Percentiles rank a stretch among this genome's conserved stretches.
Evolutionary conservation across 2,329 filamentous ascomycete genomes (phyloP).

Genomic region (Thermoascus crustaceus): DNA sequence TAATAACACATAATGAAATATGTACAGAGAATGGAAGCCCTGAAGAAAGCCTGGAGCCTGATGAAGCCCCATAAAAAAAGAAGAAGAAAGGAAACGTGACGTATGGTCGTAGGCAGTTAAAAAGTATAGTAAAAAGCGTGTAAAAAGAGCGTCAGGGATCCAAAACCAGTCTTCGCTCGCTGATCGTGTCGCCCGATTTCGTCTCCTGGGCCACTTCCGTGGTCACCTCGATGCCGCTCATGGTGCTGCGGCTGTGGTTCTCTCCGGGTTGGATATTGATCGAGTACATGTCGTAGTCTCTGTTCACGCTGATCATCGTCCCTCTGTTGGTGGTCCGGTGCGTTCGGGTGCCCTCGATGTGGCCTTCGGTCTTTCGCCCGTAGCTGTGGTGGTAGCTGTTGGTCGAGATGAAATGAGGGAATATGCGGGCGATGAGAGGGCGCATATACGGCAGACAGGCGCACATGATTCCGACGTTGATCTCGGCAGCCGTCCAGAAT

Average conservation of each 20-base stretch:
- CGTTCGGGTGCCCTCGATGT: too few species aligned
- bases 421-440: slow-evolving; percentile 29
- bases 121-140: background rate
- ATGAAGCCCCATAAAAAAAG: background rate
- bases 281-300: slow-evolving; percentile 21
- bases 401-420: slow-evolving; percentile 27
- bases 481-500: slow-evolving; percentile 38
- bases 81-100: background rate
- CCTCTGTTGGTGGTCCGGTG: slow-evolving; percentile 5
- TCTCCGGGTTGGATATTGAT: slow-evolving; percentile 19
- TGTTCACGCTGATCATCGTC: slow-evolving; percentile 14
- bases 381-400: slow-evolving; percentile 19
- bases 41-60: background rate
- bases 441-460: slow-evolving; percentile 34
- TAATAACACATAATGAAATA: background rate
- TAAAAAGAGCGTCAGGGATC: slow-evolving; percentile 10
- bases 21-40: background rate
- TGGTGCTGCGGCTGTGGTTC: slow-evolving; percentile 8
- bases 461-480: slow-evolving; percentile 36
- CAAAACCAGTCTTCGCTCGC: slow-evolving; percentile 17
- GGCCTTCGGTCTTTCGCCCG: slow-evolving; percentile 10
- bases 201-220: slow-evolving; percentile 24
- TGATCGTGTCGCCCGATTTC: slow-evolving; percentile 13
- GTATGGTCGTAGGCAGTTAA: background rate
- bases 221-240: slow-evolving; percentile 23